These are phyloP conservation scores for Micractinium sp. DNA, from an alignment of 139 green algal genomes.

Conservation along the genomic window DNA sequence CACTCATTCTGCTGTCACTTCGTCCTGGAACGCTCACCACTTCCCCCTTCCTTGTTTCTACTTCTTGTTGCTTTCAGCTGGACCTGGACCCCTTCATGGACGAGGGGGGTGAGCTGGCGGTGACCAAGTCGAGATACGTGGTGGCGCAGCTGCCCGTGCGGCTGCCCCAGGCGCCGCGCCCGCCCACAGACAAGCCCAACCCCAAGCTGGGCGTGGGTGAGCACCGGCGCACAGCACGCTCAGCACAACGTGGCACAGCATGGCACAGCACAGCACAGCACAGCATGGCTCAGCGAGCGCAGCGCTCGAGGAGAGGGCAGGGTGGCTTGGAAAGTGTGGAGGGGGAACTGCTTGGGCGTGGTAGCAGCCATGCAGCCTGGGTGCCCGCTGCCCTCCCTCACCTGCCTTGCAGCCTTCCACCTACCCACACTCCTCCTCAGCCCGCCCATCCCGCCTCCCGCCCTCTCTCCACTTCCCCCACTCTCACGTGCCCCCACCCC, in stretches of 20 bases:
- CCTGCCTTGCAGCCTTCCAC: not conserved
- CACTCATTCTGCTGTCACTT: not conserved
- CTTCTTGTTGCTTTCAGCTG: not conserved
- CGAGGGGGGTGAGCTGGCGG: conserved; percentile 5
- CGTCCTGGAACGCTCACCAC: too few relatives aligned
- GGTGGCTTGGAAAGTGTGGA: not conserved
- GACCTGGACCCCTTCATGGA: not conserved
- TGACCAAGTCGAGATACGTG: conserved; percentile 60
- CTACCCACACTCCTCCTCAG: not conserved
- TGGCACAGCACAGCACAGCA: too few relatives aligned
- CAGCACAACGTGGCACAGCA: too few relatives aligned
- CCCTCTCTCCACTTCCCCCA: not conserved
- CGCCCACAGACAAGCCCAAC: conserved; percentile 66
- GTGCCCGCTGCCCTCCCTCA: too few relatives aligned
- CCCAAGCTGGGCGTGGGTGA: conserved; percentile 75
- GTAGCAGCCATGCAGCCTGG: not conserved
- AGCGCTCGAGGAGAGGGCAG: too few relatives aligned
- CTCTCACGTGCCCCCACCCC: not conserved
- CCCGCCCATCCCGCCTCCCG: not conserved
- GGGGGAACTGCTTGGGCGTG: not conserved
- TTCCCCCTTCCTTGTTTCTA: too few relatives aligned
- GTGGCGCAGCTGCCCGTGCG: conserved; percentile 64
- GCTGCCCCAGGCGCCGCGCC: conserved; percentile 44
- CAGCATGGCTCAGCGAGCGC: too few relatives aligned
- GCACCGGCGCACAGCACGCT: conserved; percentile 5